A percentile compares a stretch with the other conserved stretches of the same genome.
phyloP scores from a whole-genome alignment of 2,329 filamentous ascomycete species.

The Stemphylium lycopersici region DNA sequence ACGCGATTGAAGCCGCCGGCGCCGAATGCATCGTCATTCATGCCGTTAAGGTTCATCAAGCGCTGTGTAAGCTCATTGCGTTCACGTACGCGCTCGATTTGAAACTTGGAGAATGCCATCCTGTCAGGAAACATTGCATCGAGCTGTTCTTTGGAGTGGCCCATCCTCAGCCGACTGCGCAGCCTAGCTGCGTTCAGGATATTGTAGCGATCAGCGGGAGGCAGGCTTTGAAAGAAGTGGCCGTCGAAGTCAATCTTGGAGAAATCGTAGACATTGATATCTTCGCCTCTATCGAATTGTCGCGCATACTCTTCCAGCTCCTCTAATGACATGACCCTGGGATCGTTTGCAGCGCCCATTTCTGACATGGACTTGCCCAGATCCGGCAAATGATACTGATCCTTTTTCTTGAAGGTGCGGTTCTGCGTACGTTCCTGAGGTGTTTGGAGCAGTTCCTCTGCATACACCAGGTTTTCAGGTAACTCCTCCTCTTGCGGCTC shows the following conservation, averaged over 20 bases:
- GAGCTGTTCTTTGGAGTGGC: slow-evolving; percentile 92
- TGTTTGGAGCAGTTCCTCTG: slow-evolving; percentile 85
- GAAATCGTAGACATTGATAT: slow-evolving; percentile 88
- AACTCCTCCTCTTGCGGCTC: slow-evolving; percentile 71
- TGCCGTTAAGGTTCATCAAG: slow-evolving; percentile 91
- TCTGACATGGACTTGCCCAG: slow-evolving; percentile 76
- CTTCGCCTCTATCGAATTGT: slow-evolving; percentile 90
- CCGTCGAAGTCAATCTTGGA: slow-evolving; percentile 98
- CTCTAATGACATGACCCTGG: slow-evolving; percentile 93
- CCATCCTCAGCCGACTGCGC: slow-evolving; percentile 89
- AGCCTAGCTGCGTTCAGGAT: slow-evolving; percentile 93
- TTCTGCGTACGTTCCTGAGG: slow-evolving; percentile 74
- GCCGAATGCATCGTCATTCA: slow-evolving; percentile 76
- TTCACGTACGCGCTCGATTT: slow-evolving; percentile 92
- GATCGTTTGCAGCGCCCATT: slow-evolving; percentile 91
- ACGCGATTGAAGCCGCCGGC: slow-evolving; percentile 68
- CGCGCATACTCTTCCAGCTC: slow-evolving; percentile 92
- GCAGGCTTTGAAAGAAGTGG: slow-evolving; percentile 91
- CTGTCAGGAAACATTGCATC: slow-evolving; percentile 96
- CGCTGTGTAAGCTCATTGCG: slow-evolving; percentile 93
- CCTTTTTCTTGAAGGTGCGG: slow-evolving; percentile 85
- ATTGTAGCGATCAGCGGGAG: slow-evolving; percentile 90
- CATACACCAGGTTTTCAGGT: slow-evolving; percentile 81
- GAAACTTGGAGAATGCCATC: slow-evolving; percentile 96
- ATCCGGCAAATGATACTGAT: slow-evolving; percentile 93